Evolutionary conservation across 2,329 filamentous ascomycete species (phyloP).

Genomic region (Calonectria pauciramosa): DNA sequence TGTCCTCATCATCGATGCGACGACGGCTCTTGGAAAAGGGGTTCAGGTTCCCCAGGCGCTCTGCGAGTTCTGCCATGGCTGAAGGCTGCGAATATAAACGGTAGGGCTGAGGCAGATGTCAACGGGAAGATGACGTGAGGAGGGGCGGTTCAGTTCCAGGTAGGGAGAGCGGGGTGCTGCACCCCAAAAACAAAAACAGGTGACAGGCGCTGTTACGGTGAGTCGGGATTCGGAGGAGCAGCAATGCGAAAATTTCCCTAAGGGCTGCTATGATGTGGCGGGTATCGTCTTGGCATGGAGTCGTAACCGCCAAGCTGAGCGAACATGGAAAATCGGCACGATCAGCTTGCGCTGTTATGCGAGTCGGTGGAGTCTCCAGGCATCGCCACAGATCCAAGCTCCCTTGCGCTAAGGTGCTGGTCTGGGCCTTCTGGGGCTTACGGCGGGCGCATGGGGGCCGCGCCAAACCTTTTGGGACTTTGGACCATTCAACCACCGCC

Average conservation of each 20-base stretch:
- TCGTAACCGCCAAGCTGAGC: conserved; percentile 11
- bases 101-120: conserved; percentile 14
- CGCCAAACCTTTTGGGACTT: conserved; percentile 18
- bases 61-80: conserved; percentile 43
- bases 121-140: conserved; percentile 29
- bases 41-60: conserved; percentile 48
- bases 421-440: conserved; percentile 15
- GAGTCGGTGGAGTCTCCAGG: conserved; percentile 33
- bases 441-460: background rate
- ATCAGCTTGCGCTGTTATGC: conserved; percentile 28
- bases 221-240: background rate
- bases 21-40: conserved; percentile 46
- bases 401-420: conserved; percentile 10
- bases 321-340: conserved; percentile 10
- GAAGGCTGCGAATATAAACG: conserved; percentile 1
- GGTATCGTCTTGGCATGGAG: conserved; percentile 18
- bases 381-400: conserved; percentile 36
- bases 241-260: background rate
- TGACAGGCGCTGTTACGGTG: conserved; percentile 2
- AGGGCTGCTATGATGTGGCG: background rate
- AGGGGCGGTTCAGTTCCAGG: conserved; percentile 27
- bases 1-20: conserved; percentile 50
- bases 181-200: conserved; percentile 2
- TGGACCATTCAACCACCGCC: conserved; percentile 2
- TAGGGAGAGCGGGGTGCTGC: conserved; percentile 20